Evolutionary conservation across 1,139 yeast species (phyloP).

Genomic region (Saccharomyces hybrid): DNA sequence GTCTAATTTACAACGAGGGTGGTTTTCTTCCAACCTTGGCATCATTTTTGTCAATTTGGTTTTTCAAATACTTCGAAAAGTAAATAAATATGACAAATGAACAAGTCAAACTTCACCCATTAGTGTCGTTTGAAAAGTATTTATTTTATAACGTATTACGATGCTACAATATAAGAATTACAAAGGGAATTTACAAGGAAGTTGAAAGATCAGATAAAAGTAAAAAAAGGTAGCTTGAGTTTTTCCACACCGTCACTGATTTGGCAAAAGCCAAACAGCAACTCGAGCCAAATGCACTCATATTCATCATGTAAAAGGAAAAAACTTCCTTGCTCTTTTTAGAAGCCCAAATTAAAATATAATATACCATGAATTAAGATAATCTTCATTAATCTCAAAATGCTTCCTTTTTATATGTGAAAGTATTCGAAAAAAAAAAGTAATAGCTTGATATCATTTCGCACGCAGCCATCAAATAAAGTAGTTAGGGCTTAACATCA

Average conservation of each 20-base stretch:
- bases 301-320: slow-evolving; percentile 45
- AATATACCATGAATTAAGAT: not conserved
- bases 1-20: not conserved
- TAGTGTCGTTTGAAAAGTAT: not conserved
- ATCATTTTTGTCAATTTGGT: not conserved
- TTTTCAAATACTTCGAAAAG: not conserved
- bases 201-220: slow-evolving; percentile 30
- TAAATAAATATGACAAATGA: not conserved
- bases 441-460: not conserved
- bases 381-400: not conserved
- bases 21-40: not conserved
- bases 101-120: not conserved
- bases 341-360: not conserved
- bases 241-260: slow-evolving; percentile 65
- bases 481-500: not conserved
- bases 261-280: slow-evolving; percentile 27
- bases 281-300: slow-evolving; percentile 89
- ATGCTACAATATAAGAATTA: not conserved
- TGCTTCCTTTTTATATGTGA: not conserved
- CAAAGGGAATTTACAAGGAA: not conserved
- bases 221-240: slow-evolving; percentile 64
- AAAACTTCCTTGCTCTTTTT: slow-evolving; percentile 11
- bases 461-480: not conserved
- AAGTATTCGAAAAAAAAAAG: not conserved
- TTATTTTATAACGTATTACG: not conserved